These are phyloP conservation scores for Durusdinium trenchii DNA, from an alignment of 73 alveolate species.

Conservation along the genomic window DNA sequence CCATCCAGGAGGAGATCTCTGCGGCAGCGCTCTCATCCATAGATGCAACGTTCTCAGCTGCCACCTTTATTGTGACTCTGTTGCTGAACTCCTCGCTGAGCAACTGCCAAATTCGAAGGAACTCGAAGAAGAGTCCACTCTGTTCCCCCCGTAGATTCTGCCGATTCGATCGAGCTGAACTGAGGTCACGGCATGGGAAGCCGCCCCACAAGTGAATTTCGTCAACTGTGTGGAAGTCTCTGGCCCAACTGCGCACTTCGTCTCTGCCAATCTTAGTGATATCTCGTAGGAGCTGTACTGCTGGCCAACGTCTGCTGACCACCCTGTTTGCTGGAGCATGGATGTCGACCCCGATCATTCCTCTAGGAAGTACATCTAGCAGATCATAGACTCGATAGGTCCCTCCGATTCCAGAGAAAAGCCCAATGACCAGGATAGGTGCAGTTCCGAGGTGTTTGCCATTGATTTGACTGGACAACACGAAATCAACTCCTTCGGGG, in stretches of 20 bases:
- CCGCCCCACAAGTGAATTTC: constrained; percentile 26
- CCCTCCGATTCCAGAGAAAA: constrained; percentile 44
- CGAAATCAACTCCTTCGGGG: neutral
- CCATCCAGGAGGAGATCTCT: neutral
- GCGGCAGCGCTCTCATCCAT: neutral
- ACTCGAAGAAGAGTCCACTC: neutral
- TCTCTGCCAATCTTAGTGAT: neutral
- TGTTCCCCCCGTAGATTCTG: neutral
- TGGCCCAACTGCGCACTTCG: neutral
- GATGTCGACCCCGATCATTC: neutral
- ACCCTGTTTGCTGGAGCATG: neutral
- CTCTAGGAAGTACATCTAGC: neutral
- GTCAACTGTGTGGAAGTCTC: neutral
- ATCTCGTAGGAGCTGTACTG: neutral
- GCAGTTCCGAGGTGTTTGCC: no score
- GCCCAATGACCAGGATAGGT: neutral
- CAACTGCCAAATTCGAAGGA: neutral
- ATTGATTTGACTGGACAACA: no score
- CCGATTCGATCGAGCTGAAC: neutral
- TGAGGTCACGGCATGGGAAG: constrained; percentile 32
- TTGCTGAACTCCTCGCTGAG: neutral
- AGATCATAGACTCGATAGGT: constrained; percentile 28
- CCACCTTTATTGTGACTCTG: neutral
- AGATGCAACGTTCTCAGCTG: constrained; percentile 20
- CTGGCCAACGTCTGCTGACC: neutral